Evolutionary conservation across 441 rosid genomes (phyloP), one percentile per base, ranked within the genome.

Genomic region (Populus trichocarpa): DNA sequence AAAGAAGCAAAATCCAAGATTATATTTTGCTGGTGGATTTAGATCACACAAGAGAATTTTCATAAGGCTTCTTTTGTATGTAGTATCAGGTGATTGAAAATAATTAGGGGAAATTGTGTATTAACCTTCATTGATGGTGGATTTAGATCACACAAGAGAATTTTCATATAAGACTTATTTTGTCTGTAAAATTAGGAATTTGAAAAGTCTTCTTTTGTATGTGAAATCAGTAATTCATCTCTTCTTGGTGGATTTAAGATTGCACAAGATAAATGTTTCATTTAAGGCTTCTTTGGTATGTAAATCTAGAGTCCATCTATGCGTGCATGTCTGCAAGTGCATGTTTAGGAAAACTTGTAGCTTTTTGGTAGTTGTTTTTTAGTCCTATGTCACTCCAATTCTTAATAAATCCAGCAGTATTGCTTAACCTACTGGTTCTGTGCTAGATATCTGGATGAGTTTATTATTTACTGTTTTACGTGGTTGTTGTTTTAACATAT

Each of bases 401-500:
- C 32, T 30, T 30, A 5, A 30, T 67, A 73, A 59, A 26, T 20
- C 26, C 33, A 36, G 74, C 25, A 1, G 69, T 73, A 8, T 10
- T 36, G 69, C 33, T 3, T 22, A 5, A n/a, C 7, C 28, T 73
- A 1, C 7, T 68, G 22, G 46, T 38, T 8, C 50, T 25, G n/a
- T 73, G 72, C 61, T 73, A 59, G 67, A 30, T 35, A 8, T 78
- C 61, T 67, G 23, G 61, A 30, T 33, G 20, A 14, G 11, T 13
- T 71, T 63, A 4, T 42, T 63, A 38, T 73, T 23, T 77, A 40
- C 40, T 25, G 57, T 18, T 69, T 30, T 30, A 57, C 30, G 6
- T 71, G 12, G 53, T 72, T 25, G 64, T 26, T 3, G 26, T 64
- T 20, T 63, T 76, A 70, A 78, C 74, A 42, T 75, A 64, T 59